phyloP scores from a whole-genome alignment of 2,329 filamentous ascomycete species.

The Apiospora hydei region DNA sequence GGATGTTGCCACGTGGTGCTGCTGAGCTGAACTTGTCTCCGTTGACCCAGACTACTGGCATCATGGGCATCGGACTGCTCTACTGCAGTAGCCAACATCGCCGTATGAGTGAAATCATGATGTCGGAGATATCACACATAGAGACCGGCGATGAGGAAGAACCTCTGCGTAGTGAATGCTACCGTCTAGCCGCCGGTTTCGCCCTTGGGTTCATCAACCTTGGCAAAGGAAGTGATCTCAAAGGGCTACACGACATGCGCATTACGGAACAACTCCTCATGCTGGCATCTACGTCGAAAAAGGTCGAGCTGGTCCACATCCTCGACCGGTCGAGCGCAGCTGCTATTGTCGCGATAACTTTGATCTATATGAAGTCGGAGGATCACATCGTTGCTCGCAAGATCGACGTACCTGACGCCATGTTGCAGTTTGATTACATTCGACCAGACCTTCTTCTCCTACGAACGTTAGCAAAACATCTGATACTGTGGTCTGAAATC shows the following conservation, averaged over 20 bases:
- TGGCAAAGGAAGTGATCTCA: conserved; percentile 86
- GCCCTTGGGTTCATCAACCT: conserved; percentile 94
- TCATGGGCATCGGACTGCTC: conserved; percentile 95
- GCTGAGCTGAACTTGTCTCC: conserved; percentile 94
- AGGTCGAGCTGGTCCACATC: conserved; percentile 90
- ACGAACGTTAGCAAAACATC: conserved; percentile 84
- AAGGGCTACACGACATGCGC: conserved; percentile 91
- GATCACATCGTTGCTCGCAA: conserved; percentile 87
- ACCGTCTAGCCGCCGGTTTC: conserved; percentile 91
- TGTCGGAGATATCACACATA: conserved; percentile 92
- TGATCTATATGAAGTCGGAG: conserved; percentile 98
- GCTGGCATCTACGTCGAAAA: conserved; percentile 87
- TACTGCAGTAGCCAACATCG: conserved; percentile 97
- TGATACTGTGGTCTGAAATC: conserved; percentile 93
- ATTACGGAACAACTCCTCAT: conserved; percentile 87
- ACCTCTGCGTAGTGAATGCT: conserved; percentile 90
- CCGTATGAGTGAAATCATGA: conserved; percentile 98
- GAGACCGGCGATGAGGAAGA: conserved; percentile 84
- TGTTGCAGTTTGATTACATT: conserved; percentile 93
- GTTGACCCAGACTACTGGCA: conserved; percentile 91
- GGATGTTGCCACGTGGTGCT: conserved; percentile 90
- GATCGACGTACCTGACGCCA: conserved; percentile 89
- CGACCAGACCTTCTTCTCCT: conserved; percentile 91
- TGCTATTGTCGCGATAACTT: conserved; percentile 86
- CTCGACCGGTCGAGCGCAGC: conserved; percentile 92